Percentiles rank a stretch among this genome's conserved stretches.
Evolutionary conservation across 495 filamentous ascomycete genomes (phyloP).

Genomic region (Talaromyces liani): DNA sequence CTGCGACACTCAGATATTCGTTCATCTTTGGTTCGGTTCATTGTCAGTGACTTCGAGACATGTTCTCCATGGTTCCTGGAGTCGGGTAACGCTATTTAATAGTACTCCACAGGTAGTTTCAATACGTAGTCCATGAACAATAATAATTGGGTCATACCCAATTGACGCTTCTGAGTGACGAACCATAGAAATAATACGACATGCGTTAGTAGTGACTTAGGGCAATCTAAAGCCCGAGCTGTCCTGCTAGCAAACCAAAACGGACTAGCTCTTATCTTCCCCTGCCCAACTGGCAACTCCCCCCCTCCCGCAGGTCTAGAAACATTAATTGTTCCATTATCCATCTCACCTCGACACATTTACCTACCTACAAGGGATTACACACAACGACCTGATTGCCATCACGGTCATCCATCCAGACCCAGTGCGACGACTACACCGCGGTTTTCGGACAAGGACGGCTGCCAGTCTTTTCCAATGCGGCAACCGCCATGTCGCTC

Average conservation of each 20-base stretch:
- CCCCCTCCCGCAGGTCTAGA: not conserved
- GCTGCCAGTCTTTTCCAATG: slow-evolving; percentile 25
- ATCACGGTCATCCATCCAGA: not conserved
- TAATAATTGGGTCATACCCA: not conserved
- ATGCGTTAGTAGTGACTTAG: not conserved
- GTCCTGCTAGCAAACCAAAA: not conserved
- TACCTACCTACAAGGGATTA: not conserved
- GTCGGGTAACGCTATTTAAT: not conserved
- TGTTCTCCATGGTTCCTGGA: not conserved
- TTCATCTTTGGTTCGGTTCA: not conserved
- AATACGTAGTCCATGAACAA: not conserved
- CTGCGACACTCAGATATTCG: not conserved
- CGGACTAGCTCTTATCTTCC: not conserved
- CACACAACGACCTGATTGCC: not conserved
- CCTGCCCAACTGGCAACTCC: not conserved
- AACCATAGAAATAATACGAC: not conserved
- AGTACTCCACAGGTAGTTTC: not conserved
- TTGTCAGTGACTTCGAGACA: not conserved
- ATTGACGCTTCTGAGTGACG: not conserved
- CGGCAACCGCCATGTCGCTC: slow-evolving; percentile 71
- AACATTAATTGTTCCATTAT: not conserved
- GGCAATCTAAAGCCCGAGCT: not conserved
- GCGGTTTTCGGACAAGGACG: not conserved
- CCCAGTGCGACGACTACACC: not conserved
- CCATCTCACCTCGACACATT: not conserved